Evolutionary conservation across 805 yeast species (phyloP), one percentile per base, ranked within the genome.

Genomic region (Pichia heedii): DNA sequence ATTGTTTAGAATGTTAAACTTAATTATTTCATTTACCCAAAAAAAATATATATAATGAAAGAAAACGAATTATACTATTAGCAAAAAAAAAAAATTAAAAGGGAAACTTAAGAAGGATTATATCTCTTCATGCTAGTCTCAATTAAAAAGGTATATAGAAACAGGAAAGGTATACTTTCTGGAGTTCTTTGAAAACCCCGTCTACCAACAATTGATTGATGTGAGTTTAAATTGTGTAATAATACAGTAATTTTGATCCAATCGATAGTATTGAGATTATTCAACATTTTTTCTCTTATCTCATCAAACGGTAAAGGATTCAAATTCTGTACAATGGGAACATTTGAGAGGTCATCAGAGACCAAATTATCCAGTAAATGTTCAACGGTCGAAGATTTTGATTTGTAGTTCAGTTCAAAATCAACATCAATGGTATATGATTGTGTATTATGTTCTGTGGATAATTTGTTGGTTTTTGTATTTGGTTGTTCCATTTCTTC

Each of bases 161-260:
- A 71, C 30, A 78, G 57, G 0, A 73, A 64, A 2, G 80, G 72
- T 1, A 76, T 63, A 0, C 83, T 83, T 37, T 61, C 61, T 20
- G 69, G 66, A 0, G 77, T 69, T 39, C 73, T 69, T 20, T 66
- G 67, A 2, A 77, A 63, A 0, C 88, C 88, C 44, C 79, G 69
- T 49, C 97, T 70, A 16, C 90, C 86, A 16, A 87, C 84, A 42
- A 90, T 84, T 4, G 84, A 84, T 46, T 84, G 95, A 56, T 89
- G 97, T 0, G 97, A 79, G 59, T 88, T 87, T 55, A 82, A 67
- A 16, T 81, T 72, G 49, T 78, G 80, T 38, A 89, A 69, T 51
- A 76, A 77, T 2, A 82, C 80, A 0, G 93, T 84, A 36, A 84
- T 72, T 56, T 89, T 86, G 39, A 76, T 66, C 96, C 96, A 89